Evolutionary conservation across 2,329 filamentous ascomycete species (phyloP), one percentile per base, ranked within the genome.

Genomic region (Trichoderma asperellum): DNA sequence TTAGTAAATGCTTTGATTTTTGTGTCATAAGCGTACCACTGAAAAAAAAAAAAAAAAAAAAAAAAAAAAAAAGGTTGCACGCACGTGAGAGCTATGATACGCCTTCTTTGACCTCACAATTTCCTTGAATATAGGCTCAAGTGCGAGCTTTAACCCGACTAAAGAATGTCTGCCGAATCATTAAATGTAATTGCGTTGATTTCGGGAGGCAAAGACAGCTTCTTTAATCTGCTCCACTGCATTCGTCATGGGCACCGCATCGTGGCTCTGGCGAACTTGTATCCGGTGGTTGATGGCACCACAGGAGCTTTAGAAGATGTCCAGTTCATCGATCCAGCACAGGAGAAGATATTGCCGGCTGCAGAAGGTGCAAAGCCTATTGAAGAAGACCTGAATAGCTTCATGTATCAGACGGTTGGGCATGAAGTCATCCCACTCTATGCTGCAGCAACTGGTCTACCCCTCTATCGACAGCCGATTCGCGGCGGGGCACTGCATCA

Each of bases 371-470:
- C 11, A 6, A 37, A 37, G 1, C 18, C 40, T 8, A 52, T 35
- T 1, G 77, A 83, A 58, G 78, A 76, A 59, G 82, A 98, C 79
- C 86, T 97, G 74, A 93, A 99, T 80, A 97, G 94, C 82, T 98
- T 96, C 89, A 99, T 99, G 96, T 99, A 98, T 84, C 96, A 99
- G 83, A 99, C 96, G 3, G 92, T 97, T 70, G 96, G 96, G 14
- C 93, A 98, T 80, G 86, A 89, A 69, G 84, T 97, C 21, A 91
- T 98, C 69, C 93, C 94, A 2, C 86, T 97, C 18, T 98, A 97
- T 78, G 89, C 90, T 70, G 80, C 87, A 59, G 94, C 93, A 40
- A 89, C 97, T 1, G 89, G 86, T 0, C 84, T 98, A 40, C 95
- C 95, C 29, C 85, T 99, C 2, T 97, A 96, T 80, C 90, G 96